Base-by-base conservation (phyloP, 305 asterid species). In the Ilex paraguariensis region DNA sequence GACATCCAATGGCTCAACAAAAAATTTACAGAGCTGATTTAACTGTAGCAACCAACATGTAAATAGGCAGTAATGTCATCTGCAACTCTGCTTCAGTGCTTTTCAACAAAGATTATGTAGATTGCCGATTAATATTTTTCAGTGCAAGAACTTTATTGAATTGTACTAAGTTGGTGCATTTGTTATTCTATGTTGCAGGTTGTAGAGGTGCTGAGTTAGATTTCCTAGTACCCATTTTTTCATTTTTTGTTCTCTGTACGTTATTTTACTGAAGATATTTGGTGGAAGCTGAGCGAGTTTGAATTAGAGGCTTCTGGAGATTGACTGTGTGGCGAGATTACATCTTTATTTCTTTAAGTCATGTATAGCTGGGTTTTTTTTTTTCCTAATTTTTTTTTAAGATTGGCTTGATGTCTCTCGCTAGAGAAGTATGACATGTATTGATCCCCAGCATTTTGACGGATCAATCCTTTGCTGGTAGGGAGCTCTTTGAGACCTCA, bases 211-310 rank as follows among this genome's bases (percentile, higher is more conserved):
- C 66, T 16, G 70, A 75, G 67, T 59, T 72, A 78, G 79, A 78
- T 72, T 36, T 68, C 53, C 62, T 80, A 9, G 70, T 74, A 60
- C 72, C 74, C 69, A 77, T 83, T 85, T 83, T 84, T 85, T 73
- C 78, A 70, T 73, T 82, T 70, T 77, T 84, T 67, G 76, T 78
- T 65, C 79, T 75, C 46, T 40, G 82, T 66, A 63, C 74, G 53
- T 33, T 79, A 66, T 74, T 81, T 79, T 74, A 78, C 65, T 84
- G 70, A 74, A 72, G 71, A 64, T 74, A 72, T 60, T 62, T 68
- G 54, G 75, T 50, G 51, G 76, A 71, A 56, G 61, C 44, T 42
- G 62, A 74, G 75, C 73, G 57, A 69, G 64, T 66, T 65, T 59
- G 70, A 72, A 66, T 73, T 75, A 56, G 71, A 64, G 69, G 73